Base-by-base conservation (phyloP, 257 asterid genomes). In the Lantana camara region DNA sequence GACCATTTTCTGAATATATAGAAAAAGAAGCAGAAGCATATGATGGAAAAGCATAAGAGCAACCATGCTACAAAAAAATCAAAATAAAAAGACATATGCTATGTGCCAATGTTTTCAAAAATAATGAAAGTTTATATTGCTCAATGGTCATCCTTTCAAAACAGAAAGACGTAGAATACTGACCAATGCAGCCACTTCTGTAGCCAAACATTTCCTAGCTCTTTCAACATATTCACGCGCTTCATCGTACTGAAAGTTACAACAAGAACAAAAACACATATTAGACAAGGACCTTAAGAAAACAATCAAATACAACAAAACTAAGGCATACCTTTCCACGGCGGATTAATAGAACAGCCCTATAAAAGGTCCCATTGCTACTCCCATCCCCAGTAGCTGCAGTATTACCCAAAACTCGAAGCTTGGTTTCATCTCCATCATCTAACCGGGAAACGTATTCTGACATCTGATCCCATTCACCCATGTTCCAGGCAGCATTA, bases 401-500 rank as follows among this genome's bases (percentile, higher is more conserved):
- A 77, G 96, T 88, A 77, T 90, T 94, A 66, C 99, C 97, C 83
- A 88, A 77, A 59, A 86, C 91, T 56, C 91, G 88, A 69, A 88
- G 89, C 75, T 86, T 88, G 62, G 92, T 82, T 74, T 94, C 99
- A 78, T 94, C 97, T 60, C 99, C 99, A 75, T 94, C 99, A 82
- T 94, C 99, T 77, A 90, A 78, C 58, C 93, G 86, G 75, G 89
- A 84, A 80, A 94, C 99, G 83, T 94, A 94, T 27, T 94, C 99
- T 41, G 95, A 82, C 99, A 94, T 94, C 81, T 94, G 97, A 78
- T 94, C 99, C 99, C 99, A 94, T 74, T 94, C 99, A 48, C 97
- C 96, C 99, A 94, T 94, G 92, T 94, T 90, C 99, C 99, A 94
- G 73, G 99, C 99, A 86, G 97, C 96, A 64, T 2, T 69, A 66